Evolutionary conservation across 1,284 basidiomycete species (phyloP).

Genomic region (Trichosporon coremiiforme): DNA sequence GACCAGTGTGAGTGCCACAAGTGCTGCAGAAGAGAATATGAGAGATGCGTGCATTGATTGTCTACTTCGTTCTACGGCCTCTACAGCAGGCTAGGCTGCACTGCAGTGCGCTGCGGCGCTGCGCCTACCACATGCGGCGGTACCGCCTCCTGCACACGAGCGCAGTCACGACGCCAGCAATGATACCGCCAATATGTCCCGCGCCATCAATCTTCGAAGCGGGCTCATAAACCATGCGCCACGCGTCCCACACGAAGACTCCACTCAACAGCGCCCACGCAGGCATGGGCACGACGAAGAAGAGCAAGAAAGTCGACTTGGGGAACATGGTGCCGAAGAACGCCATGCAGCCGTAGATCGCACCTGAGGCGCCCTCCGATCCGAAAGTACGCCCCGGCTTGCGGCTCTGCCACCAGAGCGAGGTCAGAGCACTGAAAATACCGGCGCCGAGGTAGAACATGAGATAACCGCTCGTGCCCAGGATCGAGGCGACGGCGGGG

Average conservation of each 20-base stretch:
- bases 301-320: conserved; percentile 70
- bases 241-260: conserved; percentile 62
- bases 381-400: neutral
- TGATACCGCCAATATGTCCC: conserved; percentile 76
- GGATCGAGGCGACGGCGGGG: conserved; percentile 65
- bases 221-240: conserved; percentile 25
- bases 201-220: conserved; percentile 63
- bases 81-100: no score
- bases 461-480: conserved; percentile 73
- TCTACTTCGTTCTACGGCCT: neutral
- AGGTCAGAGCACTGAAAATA: conserved; percentile 64
- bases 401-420: conserved; percentile 62
- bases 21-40: no score
- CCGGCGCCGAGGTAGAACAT: conserved; percentile 74
- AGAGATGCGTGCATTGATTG: neutral
- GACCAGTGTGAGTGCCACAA: no score
- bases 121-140: neutral
- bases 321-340: conserved; percentile 75
- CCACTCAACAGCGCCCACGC: conserved; percentile 77
- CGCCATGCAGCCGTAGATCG: conserved; percentile 57
- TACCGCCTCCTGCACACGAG: conserved; percentile 17
- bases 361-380: conserved; percentile 63
- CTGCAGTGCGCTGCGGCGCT: no score
- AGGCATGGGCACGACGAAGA: conserved; percentile 78
- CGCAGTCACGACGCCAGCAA: conserved; percentile 69